Evolutionary conservation across 331 rosid species (phyloP).

Genomic region (Arachis monticola): DNA sequence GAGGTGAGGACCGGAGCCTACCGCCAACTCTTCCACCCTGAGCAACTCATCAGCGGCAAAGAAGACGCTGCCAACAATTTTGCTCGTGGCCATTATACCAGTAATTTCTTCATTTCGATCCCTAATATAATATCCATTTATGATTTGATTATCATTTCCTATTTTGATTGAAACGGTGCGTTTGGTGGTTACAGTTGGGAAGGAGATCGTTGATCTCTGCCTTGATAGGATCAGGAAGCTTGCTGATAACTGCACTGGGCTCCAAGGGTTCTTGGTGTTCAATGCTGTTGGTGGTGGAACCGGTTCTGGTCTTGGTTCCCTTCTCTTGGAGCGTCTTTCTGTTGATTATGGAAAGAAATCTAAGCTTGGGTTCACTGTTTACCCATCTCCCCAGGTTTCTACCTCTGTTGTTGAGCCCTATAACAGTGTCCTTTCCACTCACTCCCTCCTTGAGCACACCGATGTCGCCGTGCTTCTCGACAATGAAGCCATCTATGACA

Average conservation of each 20-base stretch:
- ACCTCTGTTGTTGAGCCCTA: slow-evolving; percentile 84
- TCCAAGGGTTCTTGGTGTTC: slow-evolving; percentile 80
- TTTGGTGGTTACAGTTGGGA: slow-evolving; percentile 52
- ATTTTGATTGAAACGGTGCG: background rate
- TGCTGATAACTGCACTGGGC: slow-evolving; percentile 80
- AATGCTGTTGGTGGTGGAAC: slow-evolving; percentile 86
- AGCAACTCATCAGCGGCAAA: slow-evolving; percentile 84
- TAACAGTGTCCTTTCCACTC: slow-evolving; percentile 83
- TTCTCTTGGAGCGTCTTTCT: slow-evolving; percentile 77
- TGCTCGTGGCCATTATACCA: slow-evolving; percentile 84
- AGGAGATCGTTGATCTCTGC: slow-evolving; percentile 85
- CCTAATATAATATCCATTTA: background rate
- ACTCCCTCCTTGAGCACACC: slow-evolving; percentile 82
- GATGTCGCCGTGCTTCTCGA: slow-evolving; percentile 75
- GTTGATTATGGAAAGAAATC: slow-evolving; percentile 83
- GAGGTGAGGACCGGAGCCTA: slow-evolving; percentile 79
- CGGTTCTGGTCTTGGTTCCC: slow-evolving; percentile 83
- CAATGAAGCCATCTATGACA: slow-evolving; percentile 82
- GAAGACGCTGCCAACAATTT: slow-evolving; percentile 90
- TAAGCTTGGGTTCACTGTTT: slow-evolving; percentile 75
- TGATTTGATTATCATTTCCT: background rate
- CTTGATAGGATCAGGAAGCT: slow-evolving; percentile 74
- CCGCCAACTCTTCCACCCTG: slow-evolving; percentile 90
- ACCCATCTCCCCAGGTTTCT: slow-evolving; percentile 85
- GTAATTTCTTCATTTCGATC: slow-evolving; percentile 16